phyloP scores from a whole-genome alignment of 306 rosid species.

The Begonia loranthoides region DNA sequence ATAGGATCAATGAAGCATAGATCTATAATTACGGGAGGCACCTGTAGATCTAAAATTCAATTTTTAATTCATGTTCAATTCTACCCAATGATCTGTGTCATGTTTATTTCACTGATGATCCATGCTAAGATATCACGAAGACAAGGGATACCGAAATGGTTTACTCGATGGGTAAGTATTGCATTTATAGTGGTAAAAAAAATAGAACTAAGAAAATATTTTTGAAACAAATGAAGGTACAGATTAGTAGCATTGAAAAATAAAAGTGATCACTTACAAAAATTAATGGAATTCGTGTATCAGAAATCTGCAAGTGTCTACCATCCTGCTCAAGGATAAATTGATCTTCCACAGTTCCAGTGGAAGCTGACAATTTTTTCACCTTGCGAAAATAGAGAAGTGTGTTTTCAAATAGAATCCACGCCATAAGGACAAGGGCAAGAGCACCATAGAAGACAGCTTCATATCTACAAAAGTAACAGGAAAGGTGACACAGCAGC shows the following conservation, averaged over 20 bases:
- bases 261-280: conserved; percentile 44
- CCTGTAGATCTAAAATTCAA: no score
- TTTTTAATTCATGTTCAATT: no score
- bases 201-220: no score
- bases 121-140: no score
- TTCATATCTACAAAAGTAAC: conserved; percentile 58
- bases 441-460: conserved; percentile 76
- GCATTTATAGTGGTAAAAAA: no score
- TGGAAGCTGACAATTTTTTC: conserved; percentile 28
- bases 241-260: neutral
- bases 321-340: conserved; percentile 28
- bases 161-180: no score
- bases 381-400: conserved; percentile 38
- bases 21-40: no score
- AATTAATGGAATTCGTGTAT: conserved; percentile 55
- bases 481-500: neutral
- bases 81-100: no score
- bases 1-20: no score
- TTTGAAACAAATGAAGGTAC: no score
- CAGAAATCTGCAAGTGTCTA: conserved; percentile 72
- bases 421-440: conserved; percentile 72
- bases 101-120: no score
- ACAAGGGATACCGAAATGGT: no score
- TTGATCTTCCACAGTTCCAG: conserved; percentile 18
- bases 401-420: conserved; percentile 83